A percentile compares a stretch with the other conserved stretches of the same genome.
These are phyloP conservation scores for Pyrenophora tritici-repentis DNA, from an alignment of 2,329 filamentous ascomycete genomes.

Conservation along the genomic window DNA sequence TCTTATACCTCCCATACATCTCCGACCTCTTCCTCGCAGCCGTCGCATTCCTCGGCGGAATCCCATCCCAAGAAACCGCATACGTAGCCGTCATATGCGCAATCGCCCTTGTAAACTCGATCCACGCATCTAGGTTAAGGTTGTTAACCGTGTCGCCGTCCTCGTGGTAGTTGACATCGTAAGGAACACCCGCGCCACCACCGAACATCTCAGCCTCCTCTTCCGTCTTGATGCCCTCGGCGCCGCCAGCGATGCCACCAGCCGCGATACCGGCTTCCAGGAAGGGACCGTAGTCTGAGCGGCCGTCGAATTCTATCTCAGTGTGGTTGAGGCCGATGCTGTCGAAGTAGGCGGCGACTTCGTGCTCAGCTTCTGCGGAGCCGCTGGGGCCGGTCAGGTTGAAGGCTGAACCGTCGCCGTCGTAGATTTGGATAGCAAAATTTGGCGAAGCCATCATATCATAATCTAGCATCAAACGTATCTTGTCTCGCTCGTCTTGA, in stretches of 20 bases:
- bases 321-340: constrained; percentile 53
- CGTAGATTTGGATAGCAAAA: constrained; percentile 61
- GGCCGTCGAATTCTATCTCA: constrained; percentile 75
- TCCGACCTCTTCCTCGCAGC: constrained; percentile 26
- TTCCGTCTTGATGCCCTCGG: constrained; percentile 74
- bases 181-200: constrained; percentile 55
- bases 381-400: constrained; percentile 63
- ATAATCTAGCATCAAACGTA: constrained; percentile 71
- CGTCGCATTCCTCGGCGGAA: constrained; percentile 35
- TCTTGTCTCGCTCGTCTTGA: constrained; percentile 60
- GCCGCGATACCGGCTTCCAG: constrained; percentile 73
- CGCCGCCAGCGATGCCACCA: constrained; percentile 77
- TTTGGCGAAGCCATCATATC: constrained; percentile 73
- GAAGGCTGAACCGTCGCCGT: constrained; percentile 62
- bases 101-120: constrained; percentile 63
- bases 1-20: constrained; percentile 24
- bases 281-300: constrained; percentile 80
- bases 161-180: constrained; percentile 46
- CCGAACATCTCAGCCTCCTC: constrained; percentile 71
- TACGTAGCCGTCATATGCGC: constrained; percentile 54
- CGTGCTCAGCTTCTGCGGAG: constrained; percentile 69
- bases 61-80: constrained; percentile 38
- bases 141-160: constrained; percentile 45
- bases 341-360: constrained; percentile 53
- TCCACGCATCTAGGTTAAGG: constrained; percentile 47